Conservation (phyloP, 2,329 filamentous ascomycete species). For the Furcasterigmium sp. region DNA sequence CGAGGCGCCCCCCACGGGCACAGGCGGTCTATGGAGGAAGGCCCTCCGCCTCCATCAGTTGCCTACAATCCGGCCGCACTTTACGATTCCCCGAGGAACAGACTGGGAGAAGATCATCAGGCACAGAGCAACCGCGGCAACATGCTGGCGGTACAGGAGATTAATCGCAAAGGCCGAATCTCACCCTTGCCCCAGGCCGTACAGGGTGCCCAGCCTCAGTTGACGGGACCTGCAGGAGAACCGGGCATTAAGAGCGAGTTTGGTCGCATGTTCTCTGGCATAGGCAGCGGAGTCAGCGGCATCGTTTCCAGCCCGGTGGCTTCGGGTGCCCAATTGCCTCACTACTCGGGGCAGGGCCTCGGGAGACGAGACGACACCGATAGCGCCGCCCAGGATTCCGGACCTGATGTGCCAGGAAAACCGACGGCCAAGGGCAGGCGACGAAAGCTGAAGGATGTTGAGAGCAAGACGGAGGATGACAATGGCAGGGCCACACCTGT, state of each 20-base stretch:
- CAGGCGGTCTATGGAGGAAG: slow-evolving; percentile 39
- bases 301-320: slow-evolving; percentile 48
- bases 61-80: slow-evolving; percentile 39
- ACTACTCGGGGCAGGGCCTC: slow-evolving; percentile 37
- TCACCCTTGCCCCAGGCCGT: slow-evolving; percentile 91
- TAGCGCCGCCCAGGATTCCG: slow-evolving; percentile 36
- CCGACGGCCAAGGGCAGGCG: slow-evolving; percentile 48
- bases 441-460: slow-evolving; percentile 74
- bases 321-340: slow-evolving; percentile 32
- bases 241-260: slow-evolving; percentile 93
- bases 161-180: slow-evolving; percentile 74
- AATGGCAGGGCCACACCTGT: slow-evolving; percentile 58
- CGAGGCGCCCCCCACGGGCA: slow-evolving; percentile 32
- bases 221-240: slow-evolving; percentile 73
- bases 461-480: slow-evolving; percentile 61
- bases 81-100: slow-evolving; percentile 36
- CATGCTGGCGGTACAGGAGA: slow-evolving; percentile 74
- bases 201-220: slow-evolving; percentile 80
- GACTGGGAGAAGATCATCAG: slow-evolving; percentile 38
- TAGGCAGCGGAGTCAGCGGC: slow-evolving; percentile 55
- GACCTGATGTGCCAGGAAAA: slow-evolving; percentile 33
- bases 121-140: slow-evolving; percentile 44
- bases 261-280: slow-evolving; percentile 91
- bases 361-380: slow-evolving; percentile 50
- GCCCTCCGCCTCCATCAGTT: slow-evolving; percentile 42